These are phyloP conservation scores for Fusarium sp. DNA, from an alignment of 2,329 filamentous ascomycete genomes.

Conservation along the genomic window DNA sequence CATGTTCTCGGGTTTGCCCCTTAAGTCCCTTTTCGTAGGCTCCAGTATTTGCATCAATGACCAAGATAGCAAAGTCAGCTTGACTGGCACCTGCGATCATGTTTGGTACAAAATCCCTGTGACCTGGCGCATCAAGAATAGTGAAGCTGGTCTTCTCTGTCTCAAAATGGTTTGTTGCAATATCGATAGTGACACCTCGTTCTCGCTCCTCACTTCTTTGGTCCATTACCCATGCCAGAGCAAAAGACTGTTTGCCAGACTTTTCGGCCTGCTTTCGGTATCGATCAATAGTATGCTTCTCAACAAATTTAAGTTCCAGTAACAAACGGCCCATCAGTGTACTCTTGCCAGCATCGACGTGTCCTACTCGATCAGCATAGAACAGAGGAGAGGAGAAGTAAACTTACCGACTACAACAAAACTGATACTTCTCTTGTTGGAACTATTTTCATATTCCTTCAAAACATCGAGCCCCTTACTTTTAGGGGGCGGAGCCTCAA, in stretches of 20 bases:
- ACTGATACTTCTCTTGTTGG: conserved; percentile 82
- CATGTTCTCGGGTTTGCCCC: conserved; percentile 94
- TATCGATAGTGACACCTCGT: conserved; percentile 94
- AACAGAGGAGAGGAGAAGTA: neutral
- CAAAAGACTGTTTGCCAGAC: conserved; percentile 94
- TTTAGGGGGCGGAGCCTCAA: conserved; percentile 67
- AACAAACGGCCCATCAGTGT: conserved; percentile 96
- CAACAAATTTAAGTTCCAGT: conserved; percentile 87
- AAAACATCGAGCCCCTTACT: conserved; percentile 88
- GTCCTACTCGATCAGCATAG: conserved; percentile 65
- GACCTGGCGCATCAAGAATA: conserved; percentile 93
- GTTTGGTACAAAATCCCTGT: conserved; percentile 96
- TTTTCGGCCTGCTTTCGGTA: conserved; percentile 89
- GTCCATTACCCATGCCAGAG: conserved; percentile 96
- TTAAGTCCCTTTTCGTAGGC: conserved; percentile 94
- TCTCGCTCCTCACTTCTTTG: conserved; percentile 89
- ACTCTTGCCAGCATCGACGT: conserved; percentile 97
- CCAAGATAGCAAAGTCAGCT: conserved; percentile 93
- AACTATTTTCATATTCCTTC: conserved; percentile 79
- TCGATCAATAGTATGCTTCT: conserved; percentile 88
- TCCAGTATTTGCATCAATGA: conserved; percentile 89
- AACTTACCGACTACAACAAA: conserved; percentile 89
- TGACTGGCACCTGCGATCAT: conserved; percentile 98
- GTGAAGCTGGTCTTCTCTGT: conserved; percentile 89
- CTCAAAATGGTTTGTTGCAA: conserved; percentile 93